Base-by-base conservation (phyloP, 2,329 filamentous ascomycete species). In the Metarhizium sp. region DNA sequence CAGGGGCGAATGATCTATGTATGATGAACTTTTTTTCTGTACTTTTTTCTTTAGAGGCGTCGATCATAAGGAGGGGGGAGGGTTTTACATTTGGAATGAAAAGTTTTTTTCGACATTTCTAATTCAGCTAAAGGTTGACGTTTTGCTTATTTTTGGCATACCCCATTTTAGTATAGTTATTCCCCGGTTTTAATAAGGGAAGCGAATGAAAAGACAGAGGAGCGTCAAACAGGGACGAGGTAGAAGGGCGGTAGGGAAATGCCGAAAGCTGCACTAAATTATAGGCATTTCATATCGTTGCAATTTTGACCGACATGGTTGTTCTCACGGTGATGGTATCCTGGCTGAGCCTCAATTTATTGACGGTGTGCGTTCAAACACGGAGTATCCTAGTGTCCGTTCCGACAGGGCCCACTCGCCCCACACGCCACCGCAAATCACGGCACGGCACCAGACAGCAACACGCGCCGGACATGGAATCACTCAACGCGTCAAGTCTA, bases 81-180 rank as follows among this genome's bases (percentile, higher is more conserved):
- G 25, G 25, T 25, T 25, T 25, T 25, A 38, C n/a, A 45, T 52
- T 50, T 45, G 5, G 13, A 16, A 50, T 7, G 1, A 53, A 53
- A 58, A 55, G 51, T 53, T 55, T 52, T 52, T 55, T 36, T 48
- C 29, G 14, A 14, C 49, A 49, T 30, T 18, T 38, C 18, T 25
- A 11, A 30, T 14, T 43, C 30, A 18, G 20, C 20, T 40, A 14
- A 13, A 38, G 32, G 6, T 34, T 34, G 16, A 20, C 16, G 13
- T n/a, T 32, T 40, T 55, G 25, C 25, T 42, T 49, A 51, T 53
- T 52, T 47, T 50, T 53, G 47, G 54, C 50, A 55, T 42, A 48
- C 34, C 25, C 46, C 34, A 34, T 42, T 29, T 51, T 7, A 49
- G 45, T 16, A 30, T 29, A 16, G 14, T 48, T 29, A 48, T 48